These are phyloP conservation scores for Pestalotiopsis sp. DNA, from an alignment of 2,329 filamentous ascomycete genomes.

Conservation along the genomic window DNA sequence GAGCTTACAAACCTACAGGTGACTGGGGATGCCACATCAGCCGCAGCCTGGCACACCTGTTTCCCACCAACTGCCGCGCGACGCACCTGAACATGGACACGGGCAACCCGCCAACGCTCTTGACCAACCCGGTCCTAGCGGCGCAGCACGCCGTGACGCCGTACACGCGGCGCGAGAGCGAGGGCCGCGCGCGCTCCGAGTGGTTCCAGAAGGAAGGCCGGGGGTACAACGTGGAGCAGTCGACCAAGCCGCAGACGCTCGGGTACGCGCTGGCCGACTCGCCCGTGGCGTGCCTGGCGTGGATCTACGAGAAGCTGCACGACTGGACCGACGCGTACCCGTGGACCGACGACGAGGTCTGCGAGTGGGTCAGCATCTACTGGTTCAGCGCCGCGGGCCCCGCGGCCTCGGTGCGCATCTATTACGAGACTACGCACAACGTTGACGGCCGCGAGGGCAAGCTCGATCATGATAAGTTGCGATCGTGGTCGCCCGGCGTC, in stretches of 20 bases:
- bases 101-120: slow-evolving; percentile 50
- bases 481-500: slow-evolving; percentile 36
- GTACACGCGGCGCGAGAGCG: slow-evolving; percentile 53
- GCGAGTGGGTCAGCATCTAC: slow-evolving; percentile 77
- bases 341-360: slow-evolving; percentile 77
- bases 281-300: slow-evolving; percentile 71
- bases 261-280: slow-evolving; percentile 71
- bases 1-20: slow-evolving; percentile 39
- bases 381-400: slow-evolving; percentile 72
- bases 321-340: slow-evolving; percentile 75
- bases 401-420: slow-evolving; percentile 67
- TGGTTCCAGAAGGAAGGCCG: slow-evolving; percentile 63
- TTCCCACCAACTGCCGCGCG: slow-evolving; percentile 59
- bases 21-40: slow-evolving; percentile 74
- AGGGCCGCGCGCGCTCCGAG: slow-evolving; percentile 51
- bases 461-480: slow-evolving; percentile 18
- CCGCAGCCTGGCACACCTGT: slow-evolving; percentile 61
- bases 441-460: slow-evolving; percentile 24
- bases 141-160: slow-evolving; percentile 57
- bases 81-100: slow-evolving; percentile 63
- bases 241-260: slow-evolving; percentile 73
- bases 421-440: slow-evolving; percentile 66
- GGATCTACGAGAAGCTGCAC: slow-evolving; percentile 81
- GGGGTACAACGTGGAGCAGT: slow-evolving; percentile 63
- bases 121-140: slow-evolving; percentile 58